Percentiles rank a stretch among this genome's conserved stretches.
These are phyloP conservation scores for Phytopythium helicoides DNA, from an alignment of 352 stramenopile genomes.

Conservation along the genomic window DNA sequence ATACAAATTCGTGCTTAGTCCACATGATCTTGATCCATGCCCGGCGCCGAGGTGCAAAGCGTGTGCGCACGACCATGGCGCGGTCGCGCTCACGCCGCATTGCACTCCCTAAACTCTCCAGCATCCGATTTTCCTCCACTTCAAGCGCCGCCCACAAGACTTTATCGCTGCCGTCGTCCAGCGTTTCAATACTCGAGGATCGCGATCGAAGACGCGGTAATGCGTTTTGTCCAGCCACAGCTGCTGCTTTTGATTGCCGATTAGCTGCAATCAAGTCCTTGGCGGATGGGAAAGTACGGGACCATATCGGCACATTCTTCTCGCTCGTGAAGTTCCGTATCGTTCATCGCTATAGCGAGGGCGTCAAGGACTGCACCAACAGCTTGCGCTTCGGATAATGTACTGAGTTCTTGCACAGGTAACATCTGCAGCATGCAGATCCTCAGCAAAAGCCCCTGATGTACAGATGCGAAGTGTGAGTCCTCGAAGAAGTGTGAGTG, in stretches of 20 bases:
- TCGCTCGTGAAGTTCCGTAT: slow-evolving; percentile 66
- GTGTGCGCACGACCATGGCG: slow-evolving; percentile 12
- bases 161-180: slow-evolving; percentile 45
- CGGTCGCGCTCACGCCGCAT: slow-evolving; percentile 34
- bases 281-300: slow-evolving; percentile 60
- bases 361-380: slow-evolving; percentile 56
- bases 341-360: slow-evolving; percentile 60
- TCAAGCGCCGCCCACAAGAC: slow-evolving; percentile 73
- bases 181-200: slow-evolving; percentile 1
- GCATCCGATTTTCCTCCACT: slow-evolving; percentile 80
- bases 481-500: slow-evolving; percentile 39
- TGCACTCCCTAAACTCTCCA: slow-evolving; percentile 55
- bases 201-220: neutral
- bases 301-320: slow-evolving; percentile 69
- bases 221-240: neutral
- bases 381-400: slow-evolving; percentile 54
- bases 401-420: slow-evolving; percentile 51
- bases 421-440: slow-evolving; percentile 46
- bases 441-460: slow-evolving; percentile 70
- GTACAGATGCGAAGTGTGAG: slow-evolving; percentile 71
- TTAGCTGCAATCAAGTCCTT: slow-evolving; percentile 37
- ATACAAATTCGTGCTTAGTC: slow-evolving; percentile 63
- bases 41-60: slow-evolving; percentile 19
- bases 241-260: neutral
- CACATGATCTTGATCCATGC: slow-evolving; percentile 61